Evolutionary conservation across 148 eudicot genomes (phyloP), one percentile per base, ranked within the genome.

Genomic region (Pouteria glomerata): DNA sequence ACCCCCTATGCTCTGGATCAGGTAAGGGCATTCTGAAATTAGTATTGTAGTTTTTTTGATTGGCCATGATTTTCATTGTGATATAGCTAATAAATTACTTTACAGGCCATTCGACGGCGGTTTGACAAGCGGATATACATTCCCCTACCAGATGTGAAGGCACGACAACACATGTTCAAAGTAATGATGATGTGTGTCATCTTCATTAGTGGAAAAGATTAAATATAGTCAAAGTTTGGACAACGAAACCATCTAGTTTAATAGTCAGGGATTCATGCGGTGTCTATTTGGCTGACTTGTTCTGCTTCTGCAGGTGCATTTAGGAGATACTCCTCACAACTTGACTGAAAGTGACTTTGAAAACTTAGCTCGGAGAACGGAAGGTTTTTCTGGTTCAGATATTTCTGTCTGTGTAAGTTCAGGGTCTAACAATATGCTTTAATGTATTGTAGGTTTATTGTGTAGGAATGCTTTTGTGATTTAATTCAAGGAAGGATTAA

Each of bases 351-450:
- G 94, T 70, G 99, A 95, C 65, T 92, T 78, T 75, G 99, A 95
- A 81, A 78, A 21, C 73, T 78, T 91, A 74, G 99, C 82, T 73
- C 85, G 85, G 72, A 95, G 80, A 77, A 83, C 97, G 51, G 99
- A 95, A 70, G 99, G 99, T 26, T 96, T 86, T 82, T 96, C 99
- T 74, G 97, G 99, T 81, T 96, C 99, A 64, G 99, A 96, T 82
- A 69, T 96, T 60, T 35, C 97, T 66, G 99, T 92, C 74, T 96
- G 99, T 85, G 99, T 96, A 85, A 96, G 98, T 84, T 45, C 47
- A 26, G 31, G 29, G 37, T 2, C 53, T 34, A 15, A 3, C 56
- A 58, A 23, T 23, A 51, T 57, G 39, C 53, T 13, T 29, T 16
- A 50, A 45, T 11, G 23, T 50, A 64, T 50, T 52, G 57, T 10